Percentiles rank a stretch among this genome's conserved stretches.
Conservation (phyloP, 495 filamentous ascomycete species). For the Hyaloscypha finlandica region DNA sequence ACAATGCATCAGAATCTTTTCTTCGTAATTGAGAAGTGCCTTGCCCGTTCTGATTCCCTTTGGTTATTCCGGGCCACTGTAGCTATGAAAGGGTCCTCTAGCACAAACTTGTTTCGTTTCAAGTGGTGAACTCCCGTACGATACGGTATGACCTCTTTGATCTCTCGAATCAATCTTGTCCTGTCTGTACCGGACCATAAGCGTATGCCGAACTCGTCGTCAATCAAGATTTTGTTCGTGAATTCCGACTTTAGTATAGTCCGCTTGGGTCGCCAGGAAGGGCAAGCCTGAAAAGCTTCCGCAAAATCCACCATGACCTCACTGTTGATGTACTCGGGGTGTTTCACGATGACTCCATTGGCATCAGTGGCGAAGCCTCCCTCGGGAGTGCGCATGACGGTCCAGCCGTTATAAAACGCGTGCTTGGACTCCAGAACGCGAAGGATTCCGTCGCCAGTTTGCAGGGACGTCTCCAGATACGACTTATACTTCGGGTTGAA, state of each 20-base stretch:
- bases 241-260: conserved; percentile 25
- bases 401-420: conserved; percentile 45
- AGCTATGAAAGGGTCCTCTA: neutral
- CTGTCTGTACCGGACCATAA: neutral
- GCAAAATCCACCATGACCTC: conserved; percentile 53
- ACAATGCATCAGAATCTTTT: conserved; percentile 40
- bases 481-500: neutral
- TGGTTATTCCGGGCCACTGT: conserved; percentile 24
- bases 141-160: neutral
- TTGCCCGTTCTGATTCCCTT: neutral
- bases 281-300: conserved; percentile 42
- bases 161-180: neutral
- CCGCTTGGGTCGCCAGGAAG: conserved; percentile 35
- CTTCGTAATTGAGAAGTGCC: conserved; percentile 17
- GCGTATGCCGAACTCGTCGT: neutral
- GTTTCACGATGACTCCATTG: conserved; percentile 32
- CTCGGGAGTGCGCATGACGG: conserved; percentile 35
- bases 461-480: neutral
- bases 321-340: conserved; percentile 45
- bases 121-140: neutral
- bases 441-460: neutral
- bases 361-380: conserved; percentile 19
- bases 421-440: conserved; percentile 33
- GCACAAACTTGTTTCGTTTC: neutral
- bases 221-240: neutral